Conservation (phyloP, 495 filamentous ascomycete genomes). For the Jackrogersella minutella region DNA sequence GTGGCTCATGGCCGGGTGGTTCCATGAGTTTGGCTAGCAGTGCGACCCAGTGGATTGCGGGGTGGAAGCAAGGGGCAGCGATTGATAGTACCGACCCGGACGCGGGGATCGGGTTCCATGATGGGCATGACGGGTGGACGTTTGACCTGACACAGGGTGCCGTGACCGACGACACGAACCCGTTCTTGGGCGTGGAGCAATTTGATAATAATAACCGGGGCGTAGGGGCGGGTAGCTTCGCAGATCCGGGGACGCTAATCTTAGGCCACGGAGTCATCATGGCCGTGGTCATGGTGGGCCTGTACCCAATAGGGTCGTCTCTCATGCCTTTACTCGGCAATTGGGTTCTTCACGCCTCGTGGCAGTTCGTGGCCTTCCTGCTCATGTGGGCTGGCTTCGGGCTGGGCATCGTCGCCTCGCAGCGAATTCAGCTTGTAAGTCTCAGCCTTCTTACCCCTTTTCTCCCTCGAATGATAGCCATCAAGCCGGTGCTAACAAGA, state of each 20-base stretch:
- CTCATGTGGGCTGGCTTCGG: conserved; percentile 68
- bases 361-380: conserved; percentile 65
- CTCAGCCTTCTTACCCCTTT: not conserved
- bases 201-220: conserved; percentile 42
- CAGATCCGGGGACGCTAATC: conserved; percentile 36
- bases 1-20: conserved; percentile 63
- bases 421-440: conserved; percentile 50
- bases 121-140: conserved; percentile 57
- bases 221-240: conserved; percentile 15
- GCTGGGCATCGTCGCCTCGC: conserved; percentile 63
- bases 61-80: conserved; percentile 64
- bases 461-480: not conserved
- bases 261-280: conserved; percentile 62
- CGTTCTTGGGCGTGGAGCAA: conserved; percentile 54
- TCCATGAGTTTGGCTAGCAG: conserved; percentile 61
- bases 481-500: conserved; percentile 19
- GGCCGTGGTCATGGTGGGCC: conserved; percentile 61
- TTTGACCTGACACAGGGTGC: conserved; percentile 65
- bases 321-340: conserved; percentile 62
- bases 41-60: conserved; percentile 70
- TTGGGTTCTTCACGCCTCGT: conserved; percentile 62
- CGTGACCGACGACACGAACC: conserved; percentile 65
- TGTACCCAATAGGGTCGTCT: conserved; percentile 66
- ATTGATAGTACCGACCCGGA: conserved; percentile 61
- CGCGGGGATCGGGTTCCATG: conserved; percentile 67